Evolutionary conservation across 1,284 basidiomycete genomes (phyloP).

Genomic region (Cystobasidiaceae sp.): DNA sequence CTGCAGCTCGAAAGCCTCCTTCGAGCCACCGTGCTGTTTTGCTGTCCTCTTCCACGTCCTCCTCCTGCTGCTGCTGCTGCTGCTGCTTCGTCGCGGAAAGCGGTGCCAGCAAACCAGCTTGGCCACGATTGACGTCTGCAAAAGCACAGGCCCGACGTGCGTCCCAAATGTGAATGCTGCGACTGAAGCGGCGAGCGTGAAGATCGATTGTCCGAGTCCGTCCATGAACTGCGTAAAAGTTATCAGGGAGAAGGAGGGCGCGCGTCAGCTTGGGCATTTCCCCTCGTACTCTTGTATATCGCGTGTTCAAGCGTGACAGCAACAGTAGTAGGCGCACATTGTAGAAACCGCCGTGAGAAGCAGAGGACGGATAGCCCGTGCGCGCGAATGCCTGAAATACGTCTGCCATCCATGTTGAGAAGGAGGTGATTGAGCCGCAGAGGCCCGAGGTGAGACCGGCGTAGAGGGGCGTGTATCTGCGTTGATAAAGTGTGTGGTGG

Average conservation of each 20-base stretch:
- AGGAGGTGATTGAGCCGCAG: conserved; percentile 93
- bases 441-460: conserved; percentile 87
- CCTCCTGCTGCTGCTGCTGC: too few species aligned
- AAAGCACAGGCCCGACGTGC: conserved; percentile 27
- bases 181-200: conserved; percentile 62
- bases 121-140: neutral
- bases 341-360: conserved; percentile 64
- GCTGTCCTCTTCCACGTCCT: too few species aligned
- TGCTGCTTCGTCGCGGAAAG: too few species aligned
- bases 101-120: neutral
- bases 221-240: conserved; percentile 69
- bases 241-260: too few species aligned
- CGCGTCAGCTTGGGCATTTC: too few species aligned
- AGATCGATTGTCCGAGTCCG: conserved; percentile 71
- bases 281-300: too few species aligned
- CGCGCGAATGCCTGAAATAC: conserved; percentile 75
- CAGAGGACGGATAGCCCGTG: neutral
- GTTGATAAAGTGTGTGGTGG: too few species aligned
- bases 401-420: conserved; percentile 90
- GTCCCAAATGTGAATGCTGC: conserved; percentile 30
- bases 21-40: too few species aligned
- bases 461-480: conserved; percentile 78
- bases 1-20: too few species aligned
- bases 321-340: conserved; percentile 73
- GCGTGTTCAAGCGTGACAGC: too few species aligned